Evolutionary conservation across 2,329 filamentous ascomycete species (phyloP), one percentile per base, ranked within the genome.

Genomic region (Penicillium sp.): DNA sequence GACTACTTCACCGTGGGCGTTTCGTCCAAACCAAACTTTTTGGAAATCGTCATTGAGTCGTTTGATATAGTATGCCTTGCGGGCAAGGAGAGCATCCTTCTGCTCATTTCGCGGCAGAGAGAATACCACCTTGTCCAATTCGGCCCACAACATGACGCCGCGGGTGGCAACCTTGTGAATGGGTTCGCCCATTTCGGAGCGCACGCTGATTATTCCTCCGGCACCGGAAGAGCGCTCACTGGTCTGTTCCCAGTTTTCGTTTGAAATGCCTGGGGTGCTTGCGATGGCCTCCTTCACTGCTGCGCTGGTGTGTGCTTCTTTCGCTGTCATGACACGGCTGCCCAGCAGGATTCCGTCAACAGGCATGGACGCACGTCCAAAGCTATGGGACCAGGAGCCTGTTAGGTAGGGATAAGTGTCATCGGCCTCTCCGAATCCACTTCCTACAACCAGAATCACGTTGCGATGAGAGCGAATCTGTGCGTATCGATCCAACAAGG

Each of bases 401-500:
- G 90, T 95, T 50, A 96, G 81, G 75, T 96, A 96, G 3, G 92
- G 91, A 69, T 95, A 96, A 0, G 90, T 95, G 70, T 96, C 92
- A 58, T 94, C 88, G 3, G 91, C 85, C 52, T 90, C 90, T 72
- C 92, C 92, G 66, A 96, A 96, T 45, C 92, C 92, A 78, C 89
- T 94, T 47, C 92, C 92, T 40, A 90, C 92, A 54, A 96, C 85
- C 10, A 96, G 81, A 57, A 96, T 88, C 59, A 96, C 87, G 76
- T 96, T 45, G 31, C 18, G 31, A 50, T 44, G 40, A 16, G 42
- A 31, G 6, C 42, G 42, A 10, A 44, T 44, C 24, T 31, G 42
- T 13, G 14, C 24, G 4, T 50, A 50, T 24, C 40, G 32, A 18
- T 50, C 29, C 2, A 50, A 11, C 2, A 50, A 14, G 2, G 48